These are phyloP conservation scores for Phalaenopsis equestris DNA, from an alignment of 106 monocot genomes.

Conservation along the genomic window DNA sequence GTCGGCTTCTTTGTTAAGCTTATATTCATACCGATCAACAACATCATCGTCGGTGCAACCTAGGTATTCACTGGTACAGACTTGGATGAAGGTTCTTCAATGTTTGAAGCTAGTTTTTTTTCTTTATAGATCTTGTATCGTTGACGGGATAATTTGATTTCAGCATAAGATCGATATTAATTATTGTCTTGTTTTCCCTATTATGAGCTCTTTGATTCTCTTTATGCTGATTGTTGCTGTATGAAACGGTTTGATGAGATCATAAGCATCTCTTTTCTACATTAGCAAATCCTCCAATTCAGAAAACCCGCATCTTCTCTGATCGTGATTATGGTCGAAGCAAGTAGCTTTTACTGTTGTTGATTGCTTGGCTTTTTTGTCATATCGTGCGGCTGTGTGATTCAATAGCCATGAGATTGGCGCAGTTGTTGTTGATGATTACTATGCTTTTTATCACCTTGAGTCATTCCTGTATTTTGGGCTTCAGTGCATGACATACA, in stretches of 20 bases:
- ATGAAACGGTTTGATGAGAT: not conserved
- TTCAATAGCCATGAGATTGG: not conserved
- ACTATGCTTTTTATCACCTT: not conserved
- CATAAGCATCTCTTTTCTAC: not conserved
- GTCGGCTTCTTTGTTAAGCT: slow-evolving; percentile 68
- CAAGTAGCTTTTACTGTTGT: not conserved
- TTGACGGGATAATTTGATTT: not conserved
- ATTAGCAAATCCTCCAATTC: not conserved
- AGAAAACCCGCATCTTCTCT: not conserved
- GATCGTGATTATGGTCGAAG: not conserved
- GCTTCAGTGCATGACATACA: too few species aligned
- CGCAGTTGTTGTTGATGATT: not conserved
- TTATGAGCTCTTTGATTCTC: not conserved
- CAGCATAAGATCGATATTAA: not conserved
- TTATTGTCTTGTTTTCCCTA: not conserved
- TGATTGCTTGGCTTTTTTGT: not conserved
- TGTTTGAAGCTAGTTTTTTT: not conserved
- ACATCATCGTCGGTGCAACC: slow-evolving; percentile 55
- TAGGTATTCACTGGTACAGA: slow-evolving; percentile 14
- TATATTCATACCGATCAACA: slow-evolving; percentile 67
- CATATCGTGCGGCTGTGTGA: not conserved
- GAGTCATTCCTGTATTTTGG: too few species aligned
- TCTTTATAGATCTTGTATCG: not conserved
- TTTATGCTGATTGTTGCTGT: not conserved
- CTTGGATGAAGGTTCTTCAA: not conserved